Evolutionary conservation across 305 asterid species (phyloP).

Genomic region (Lippia alba): DNA sequence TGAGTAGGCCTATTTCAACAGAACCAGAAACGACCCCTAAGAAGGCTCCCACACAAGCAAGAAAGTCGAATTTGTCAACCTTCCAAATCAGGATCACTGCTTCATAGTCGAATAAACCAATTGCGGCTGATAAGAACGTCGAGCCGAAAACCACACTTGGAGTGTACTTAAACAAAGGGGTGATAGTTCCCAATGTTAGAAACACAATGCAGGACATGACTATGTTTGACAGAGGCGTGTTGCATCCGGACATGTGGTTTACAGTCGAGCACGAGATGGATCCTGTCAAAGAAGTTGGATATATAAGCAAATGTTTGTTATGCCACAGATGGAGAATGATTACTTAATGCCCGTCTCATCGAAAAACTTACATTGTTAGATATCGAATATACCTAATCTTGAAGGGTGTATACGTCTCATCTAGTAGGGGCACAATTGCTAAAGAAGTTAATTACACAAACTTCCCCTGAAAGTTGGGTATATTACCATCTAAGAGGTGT

Average conservation of each 20-base stretch:
- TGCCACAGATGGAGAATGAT: too few relatives aligned
- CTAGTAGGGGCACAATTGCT: too few relatives aligned
- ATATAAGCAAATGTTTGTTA: too few relatives aligned
- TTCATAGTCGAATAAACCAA: slow-evolving; percentile 61
- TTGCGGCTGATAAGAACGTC: slow-evolving; percentile 77
- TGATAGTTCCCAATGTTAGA: slow-evolving; percentile 57
- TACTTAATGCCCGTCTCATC: too few relatives aligned
- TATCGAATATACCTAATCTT: too few relatives aligned
- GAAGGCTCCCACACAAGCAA: slow-evolving; percentile 90
- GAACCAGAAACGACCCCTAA: slow-evolving; percentile 71
- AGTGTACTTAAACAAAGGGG: slow-evolving; percentile 80
- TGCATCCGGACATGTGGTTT: slow-evolving; percentile 78
- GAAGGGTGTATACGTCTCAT: too few relatives aligned
- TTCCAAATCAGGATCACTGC: slow-evolving; percentile 75
- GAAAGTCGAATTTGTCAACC: slow-evolving; percentile 78
- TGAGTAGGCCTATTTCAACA: slow-evolving; percentile 80
- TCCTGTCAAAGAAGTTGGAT: slow-evolving; percentile 42
- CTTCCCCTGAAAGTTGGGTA: too few relatives aligned
- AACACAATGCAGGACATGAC: slow-evolving; percentile 70
- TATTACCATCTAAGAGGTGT: too few relatives aligned
- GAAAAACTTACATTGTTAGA: too few relatives aligned
- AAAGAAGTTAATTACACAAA: too few relatives aligned
- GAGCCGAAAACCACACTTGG: slow-evolving; percentile 82
- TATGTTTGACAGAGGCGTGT: slow-evolving; percentile 72
- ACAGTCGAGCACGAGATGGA: slow-evolving; percentile 89